phyloP scores from a whole-genome alignment of 1,284 basidiomycete species.

The Anthracocystis walkeri region DNA sequence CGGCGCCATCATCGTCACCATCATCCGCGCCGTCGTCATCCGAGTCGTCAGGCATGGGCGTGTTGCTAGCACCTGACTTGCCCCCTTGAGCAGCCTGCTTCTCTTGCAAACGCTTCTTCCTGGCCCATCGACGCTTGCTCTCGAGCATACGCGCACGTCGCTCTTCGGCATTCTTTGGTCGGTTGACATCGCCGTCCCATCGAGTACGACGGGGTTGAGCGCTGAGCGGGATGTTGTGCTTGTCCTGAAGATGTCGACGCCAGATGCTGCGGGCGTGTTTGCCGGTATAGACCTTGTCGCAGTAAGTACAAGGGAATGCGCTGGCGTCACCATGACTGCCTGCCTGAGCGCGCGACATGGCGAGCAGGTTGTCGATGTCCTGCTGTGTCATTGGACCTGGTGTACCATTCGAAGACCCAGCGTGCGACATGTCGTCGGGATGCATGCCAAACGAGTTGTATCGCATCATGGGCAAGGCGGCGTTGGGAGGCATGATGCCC shows the following conservation, averaged over 20 bases:
- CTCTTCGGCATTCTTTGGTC: conserved; percentile 73
- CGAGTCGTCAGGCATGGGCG: conserved; percentile 32
- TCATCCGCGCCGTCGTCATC: conserved; percentile 31
- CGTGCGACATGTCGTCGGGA: conserved; percentile 31
- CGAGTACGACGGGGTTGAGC: conserved; percentile 73
- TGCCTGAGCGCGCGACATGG: conserved; percentile 59
- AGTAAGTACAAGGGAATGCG: conserved; percentile 71
- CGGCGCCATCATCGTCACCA: conserved; percentile 44
- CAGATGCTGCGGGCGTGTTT: conserved; percentile 74
- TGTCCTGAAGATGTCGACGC: conserved; percentile 74
- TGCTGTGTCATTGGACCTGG: conserved; percentile 44
- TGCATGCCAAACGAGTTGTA: conserved; percentile 39
- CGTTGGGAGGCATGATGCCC: conserved; percentile 22
- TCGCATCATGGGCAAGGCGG: conserved; percentile 39
- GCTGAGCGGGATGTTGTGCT: conserved; percentile 73
- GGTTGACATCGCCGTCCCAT: conserved; percentile 73
- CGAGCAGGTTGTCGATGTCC: conserved; percentile 60
- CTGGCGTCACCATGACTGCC: conserved; percentile 49
- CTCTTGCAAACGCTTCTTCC: conserved; percentile 71
- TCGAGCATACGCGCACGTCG: conserved; percentile 72
- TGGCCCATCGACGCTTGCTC: conserved; percentile 73
- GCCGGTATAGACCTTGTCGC: conserved; percentile 72
- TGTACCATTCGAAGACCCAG: conserved; percentile 32
- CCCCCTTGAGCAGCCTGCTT: conserved; percentile 50
- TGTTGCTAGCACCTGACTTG: conserved; percentile 30